A percentile compares a stretch with the other conserved stretches of the same genome.
phyloP scores from a whole-genome alignment of 1,139 yeast genomes.

The Pichiaceae sp. region DNA sequence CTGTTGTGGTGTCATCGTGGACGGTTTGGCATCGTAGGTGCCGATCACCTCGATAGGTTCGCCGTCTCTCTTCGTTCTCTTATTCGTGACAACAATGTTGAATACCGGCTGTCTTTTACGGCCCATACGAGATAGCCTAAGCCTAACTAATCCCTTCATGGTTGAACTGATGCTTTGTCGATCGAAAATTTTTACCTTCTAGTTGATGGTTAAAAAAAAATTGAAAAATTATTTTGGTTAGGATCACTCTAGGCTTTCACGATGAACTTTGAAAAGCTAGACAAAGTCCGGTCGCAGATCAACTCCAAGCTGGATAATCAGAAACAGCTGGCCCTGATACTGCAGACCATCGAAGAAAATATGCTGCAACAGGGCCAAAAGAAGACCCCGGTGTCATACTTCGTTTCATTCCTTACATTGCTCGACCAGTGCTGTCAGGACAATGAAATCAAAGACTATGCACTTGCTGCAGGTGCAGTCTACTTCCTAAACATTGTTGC shows the following conservation, averaged over 20 bases:
- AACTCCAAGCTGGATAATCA: constrained; percentile 77
- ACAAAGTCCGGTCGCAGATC: constrained; percentile 62
- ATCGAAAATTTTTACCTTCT: neutral
- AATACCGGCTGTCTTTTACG: constrained; percentile 80
- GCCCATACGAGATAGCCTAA: constrained; percentile 90
- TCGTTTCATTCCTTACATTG: constrained; percentile 74
- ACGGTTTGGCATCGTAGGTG: constrained; percentile 80
- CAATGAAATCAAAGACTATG: constrained; percentile 47
- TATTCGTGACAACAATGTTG: constrained; percentile 84
- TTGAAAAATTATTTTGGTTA: constrained; percentile 8
- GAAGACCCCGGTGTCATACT: constrained; percentile 46
- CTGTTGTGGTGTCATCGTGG: constrained; percentile 56
- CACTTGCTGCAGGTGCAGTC: constrained; percentile 66
- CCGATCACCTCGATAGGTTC: constrained; percentile 94
- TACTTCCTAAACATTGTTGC: constrained; percentile 76
- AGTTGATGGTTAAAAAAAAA: neutral
- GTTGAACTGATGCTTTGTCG: neutral
- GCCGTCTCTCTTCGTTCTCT: constrained; percentile 65
- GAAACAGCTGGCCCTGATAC: constrained; percentile 64
- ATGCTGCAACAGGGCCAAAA: constrained; percentile 61
- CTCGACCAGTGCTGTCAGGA: constrained; percentile 61
- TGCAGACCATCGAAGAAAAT: constrained; percentile 87
- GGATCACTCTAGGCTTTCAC: neutral
- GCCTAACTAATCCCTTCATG: constrained; percentile 49
- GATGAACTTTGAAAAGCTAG: constrained; percentile 33